Percentiles rank a stretch among this genome's conserved stretches.
phyloP scores from a whole-genome alignment of 2,329 filamentous ascomycete genomes.

The Colletotrichum higginsianum region DNA sequence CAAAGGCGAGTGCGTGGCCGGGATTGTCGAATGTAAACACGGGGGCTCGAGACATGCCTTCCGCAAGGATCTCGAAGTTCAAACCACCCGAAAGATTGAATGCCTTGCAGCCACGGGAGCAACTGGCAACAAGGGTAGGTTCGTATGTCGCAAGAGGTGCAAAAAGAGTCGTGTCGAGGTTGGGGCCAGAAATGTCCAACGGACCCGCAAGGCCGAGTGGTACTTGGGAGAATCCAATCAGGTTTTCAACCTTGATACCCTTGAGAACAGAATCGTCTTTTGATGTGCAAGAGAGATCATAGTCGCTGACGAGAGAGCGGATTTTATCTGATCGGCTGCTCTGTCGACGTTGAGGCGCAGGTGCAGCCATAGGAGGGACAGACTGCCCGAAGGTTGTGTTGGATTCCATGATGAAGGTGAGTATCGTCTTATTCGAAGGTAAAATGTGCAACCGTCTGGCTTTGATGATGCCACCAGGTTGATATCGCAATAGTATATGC shows the following conservation, averaged over 20 bases:
- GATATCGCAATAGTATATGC: too few relatives aligned
- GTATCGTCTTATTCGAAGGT: too few relatives aligned
- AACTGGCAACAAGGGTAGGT: conserved; percentile 24
- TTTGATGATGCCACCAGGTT: too few relatives aligned
- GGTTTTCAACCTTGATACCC: conserved; percentile 18
- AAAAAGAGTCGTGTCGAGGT: not conserved
- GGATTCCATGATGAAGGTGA: too few relatives aligned
- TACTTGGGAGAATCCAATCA: conserved; percentile 13
- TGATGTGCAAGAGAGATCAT: conserved; percentile 1
- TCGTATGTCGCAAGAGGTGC: conserved; percentile 20
- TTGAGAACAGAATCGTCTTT: conserved; percentile 1
- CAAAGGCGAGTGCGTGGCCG: conserved; percentile 16
- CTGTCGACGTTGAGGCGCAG: conserved; percentile 1
- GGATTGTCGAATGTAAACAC: conserved; percentile 16
- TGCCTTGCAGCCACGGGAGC: conserved; percentile 25
- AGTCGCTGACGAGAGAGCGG: conserved; percentile 1
- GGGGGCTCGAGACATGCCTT: conserved; percentile 21
- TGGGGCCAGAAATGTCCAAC: not conserved
- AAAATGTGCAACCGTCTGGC: too few relatives aligned
- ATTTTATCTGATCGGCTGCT: conserved; percentile 2
- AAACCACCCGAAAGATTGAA: conserved; percentile 16
- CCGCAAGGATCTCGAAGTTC: conserved; percentile 14
- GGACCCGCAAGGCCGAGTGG: conserved; percentile 15
- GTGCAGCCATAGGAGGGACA: not conserved
- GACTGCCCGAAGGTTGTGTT: not conserved